These are phyloP conservation scores for Trapa bicornis DNA, from an alignment of 345 rosid genomes.

Conservation along the genomic window DNA sequence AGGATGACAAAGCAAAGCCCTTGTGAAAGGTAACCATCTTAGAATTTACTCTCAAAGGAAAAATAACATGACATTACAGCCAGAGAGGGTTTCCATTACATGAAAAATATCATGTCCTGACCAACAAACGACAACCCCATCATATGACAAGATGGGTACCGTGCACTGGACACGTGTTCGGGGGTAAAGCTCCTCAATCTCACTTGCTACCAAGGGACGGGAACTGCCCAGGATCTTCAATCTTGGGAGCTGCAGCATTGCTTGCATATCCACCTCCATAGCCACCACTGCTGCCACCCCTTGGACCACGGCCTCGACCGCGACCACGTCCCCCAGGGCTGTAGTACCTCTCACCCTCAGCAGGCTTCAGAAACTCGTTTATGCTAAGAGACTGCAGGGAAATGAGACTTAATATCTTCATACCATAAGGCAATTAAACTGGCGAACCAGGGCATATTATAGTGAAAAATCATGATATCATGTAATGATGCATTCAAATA, in stretches of 20 bases:
- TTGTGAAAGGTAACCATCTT: not conserved
- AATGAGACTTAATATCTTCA: not conserved
- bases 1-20: not conserved
- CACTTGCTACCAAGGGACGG: conserved; percentile 88
- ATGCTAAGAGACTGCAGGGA: conserved; percentile 64
- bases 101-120: conserved; percentile 9
- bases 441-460: too few species aligned
- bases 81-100: conserved; percentile 14
- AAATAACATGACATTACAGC: not conserved
- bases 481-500: too few species aligned
- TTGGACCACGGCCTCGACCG: conserved; percentile 38
- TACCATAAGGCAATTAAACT: not conserved
- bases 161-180: not conserved
- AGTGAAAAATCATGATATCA: too few species aligned
- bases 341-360: conserved; percentile 59
- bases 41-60: conserved; percentile 5
- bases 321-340: conserved; percentile 52
- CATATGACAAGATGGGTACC: not conserved
- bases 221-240: conserved; percentile 77
- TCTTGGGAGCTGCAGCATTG: conserved; percentile 46
- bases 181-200: conserved; percentile 7
- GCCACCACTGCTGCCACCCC: conserved; percentile 16
- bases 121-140: not conserved
- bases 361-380: conserved; percentile 92
- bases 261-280: conserved; percentile 5